A percentile compares a stretch with the other conserved stretches of the same genome.
phyloP scores from a whole-genome alignment of 345 rosid species.

The Arabis alpina region DNA sequence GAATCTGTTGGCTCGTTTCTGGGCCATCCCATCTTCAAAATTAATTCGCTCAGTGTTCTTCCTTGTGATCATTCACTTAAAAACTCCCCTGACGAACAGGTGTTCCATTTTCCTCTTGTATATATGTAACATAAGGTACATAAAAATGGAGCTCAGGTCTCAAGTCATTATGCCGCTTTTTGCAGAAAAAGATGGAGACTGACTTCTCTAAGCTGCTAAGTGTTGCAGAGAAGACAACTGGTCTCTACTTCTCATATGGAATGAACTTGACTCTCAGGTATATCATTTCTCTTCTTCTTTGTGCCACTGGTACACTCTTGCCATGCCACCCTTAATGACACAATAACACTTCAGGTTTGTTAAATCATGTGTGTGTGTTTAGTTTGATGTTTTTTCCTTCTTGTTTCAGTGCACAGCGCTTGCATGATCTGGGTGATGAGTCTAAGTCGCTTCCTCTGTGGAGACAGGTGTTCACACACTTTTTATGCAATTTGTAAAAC shows the following conservation, averaged over 20 bases:
- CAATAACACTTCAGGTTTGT: neutral
- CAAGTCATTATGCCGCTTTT: slow-evolving; percentile 28
- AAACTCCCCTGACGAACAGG: slow-evolving; percentile 72
- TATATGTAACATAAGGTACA: neutral
- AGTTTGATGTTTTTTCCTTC: slow-evolving; percentile 12
- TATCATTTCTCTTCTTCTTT: slow-evolving; percentile 15
- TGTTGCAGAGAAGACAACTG: slow-evolving; percentile 72
- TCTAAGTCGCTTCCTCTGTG: slow-evolving; percentile 94
- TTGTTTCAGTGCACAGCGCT: slow-evolving; percentile 71
- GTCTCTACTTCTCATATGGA: slow-evolving; percentile 88
- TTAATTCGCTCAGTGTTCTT: slow-evolving; percentile 70
- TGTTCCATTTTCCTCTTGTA: slow-evolving; percentile 24
- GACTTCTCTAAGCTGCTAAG: slow-evolving; percentile 71
- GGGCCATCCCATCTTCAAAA: slow-evolving; percentile 78
- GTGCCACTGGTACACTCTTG: neutral
- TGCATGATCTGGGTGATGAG: slow-evolving; percentile 89
- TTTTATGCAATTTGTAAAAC: neutral
- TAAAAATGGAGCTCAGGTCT: slow-evolving; percentile 16
- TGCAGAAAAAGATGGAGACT: slow-evolving; percentile 78
- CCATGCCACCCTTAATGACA: neutral
- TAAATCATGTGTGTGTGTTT: neutral
- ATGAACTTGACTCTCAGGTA: slow-evolving; percentile 85
- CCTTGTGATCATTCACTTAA: slow-evolving; percentile 82
- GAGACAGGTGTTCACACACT: slow-evolving; percentile 76
- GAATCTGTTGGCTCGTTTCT: slow-evolving; percentile 79